Percentiles rank a stretch among this genome's conserved stretches.
Evolutionary conservation across 2,329 filamentous ascomycete species (phyloP).

Genomic region (Calonectria pseudoturangicola): DNA sequence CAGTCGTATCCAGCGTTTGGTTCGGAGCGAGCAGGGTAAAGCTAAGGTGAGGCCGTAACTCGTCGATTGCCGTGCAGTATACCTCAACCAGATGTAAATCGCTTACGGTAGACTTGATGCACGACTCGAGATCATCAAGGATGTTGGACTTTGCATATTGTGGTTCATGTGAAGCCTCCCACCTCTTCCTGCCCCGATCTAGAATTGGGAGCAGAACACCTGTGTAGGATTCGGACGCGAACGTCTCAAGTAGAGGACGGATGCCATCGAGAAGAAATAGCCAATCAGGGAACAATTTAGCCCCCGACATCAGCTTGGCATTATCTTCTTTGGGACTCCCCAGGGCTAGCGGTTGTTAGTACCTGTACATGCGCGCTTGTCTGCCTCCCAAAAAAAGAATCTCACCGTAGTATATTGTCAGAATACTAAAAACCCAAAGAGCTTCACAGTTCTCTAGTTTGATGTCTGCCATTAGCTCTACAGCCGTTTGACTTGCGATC

Average conservation of each 20-base stretch:
- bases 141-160: neutral
- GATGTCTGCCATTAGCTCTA: neutral
- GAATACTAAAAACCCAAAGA: conserved; percentile 4
- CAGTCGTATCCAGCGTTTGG: neutral
- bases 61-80: neutral
- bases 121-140: neutral
- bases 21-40: neutral
- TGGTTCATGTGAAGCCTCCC: neutral
- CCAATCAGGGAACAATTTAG: neutral
- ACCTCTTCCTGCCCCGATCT: neutral
- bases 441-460: neutral
- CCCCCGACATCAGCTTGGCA: neutral
- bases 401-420: conserved; percentile 20
- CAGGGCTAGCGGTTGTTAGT: neutral
- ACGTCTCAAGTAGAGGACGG: neutral
- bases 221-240: neutral
- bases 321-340: neutral
- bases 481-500: neutral
- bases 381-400: neutral
- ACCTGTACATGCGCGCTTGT: neutral
- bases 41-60: neutral
- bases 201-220: neutral
- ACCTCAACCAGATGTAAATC: neutral
- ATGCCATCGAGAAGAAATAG: conserved; percentile 11
- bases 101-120: neutral